These are phyloP conservation scores for Geotrichum cucujoidarum DNA, from an alignment of 1,139 yeast genomes.

Conservation along the genomic window DNA sequence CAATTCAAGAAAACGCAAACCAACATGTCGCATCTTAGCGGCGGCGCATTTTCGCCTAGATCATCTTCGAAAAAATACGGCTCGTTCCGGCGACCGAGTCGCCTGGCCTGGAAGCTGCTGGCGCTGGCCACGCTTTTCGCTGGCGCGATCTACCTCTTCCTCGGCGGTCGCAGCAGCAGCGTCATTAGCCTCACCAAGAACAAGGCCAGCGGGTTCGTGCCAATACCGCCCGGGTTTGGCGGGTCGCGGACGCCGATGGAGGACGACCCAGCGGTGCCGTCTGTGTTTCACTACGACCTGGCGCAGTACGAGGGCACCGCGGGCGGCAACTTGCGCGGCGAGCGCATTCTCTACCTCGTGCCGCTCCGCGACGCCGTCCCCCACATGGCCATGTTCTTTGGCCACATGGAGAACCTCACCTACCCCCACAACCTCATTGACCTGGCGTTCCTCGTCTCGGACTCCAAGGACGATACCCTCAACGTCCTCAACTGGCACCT, in stretches of 20 bases:
- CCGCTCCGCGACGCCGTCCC: slow-evolving; percentile 68
- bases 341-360: slow-evolving; percentile 58
- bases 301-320: slow-evolving; percentile 46
- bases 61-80: neutral
- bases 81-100: neutral
- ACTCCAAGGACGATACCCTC: slow-evolving; percentile 63
- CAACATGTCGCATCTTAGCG: slow-evolving; percentile 4
- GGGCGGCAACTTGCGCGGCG: slow-evolving; percentile 55
- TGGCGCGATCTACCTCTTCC: neutral
- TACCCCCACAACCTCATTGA: slow-evolving; percentile 66
- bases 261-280: slow-evolving; percentile 32
- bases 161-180: neutral
- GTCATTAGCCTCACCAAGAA: neutral
- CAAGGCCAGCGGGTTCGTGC: neutral
- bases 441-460: slow-evolving; percentile 60
- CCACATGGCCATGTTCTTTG: slow-evolving; percentile 61
- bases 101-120: neutral
- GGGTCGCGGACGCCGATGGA: slow-evolving; percentile 19
- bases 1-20: neutral
- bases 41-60: neutral
- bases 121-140: neutral
- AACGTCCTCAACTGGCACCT: slow-evolving; percentile 44
- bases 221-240: neutral
- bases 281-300: slow-evolving; percentile 54
- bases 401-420: slow-evolving; percentile 53